A percentile compares a stretch with the other conserved stretches of the same genome.
Evolutionary conservation across 257 asterid genomes (phyloP).

Genomic region (Orobanche coerulescens): DNA sequence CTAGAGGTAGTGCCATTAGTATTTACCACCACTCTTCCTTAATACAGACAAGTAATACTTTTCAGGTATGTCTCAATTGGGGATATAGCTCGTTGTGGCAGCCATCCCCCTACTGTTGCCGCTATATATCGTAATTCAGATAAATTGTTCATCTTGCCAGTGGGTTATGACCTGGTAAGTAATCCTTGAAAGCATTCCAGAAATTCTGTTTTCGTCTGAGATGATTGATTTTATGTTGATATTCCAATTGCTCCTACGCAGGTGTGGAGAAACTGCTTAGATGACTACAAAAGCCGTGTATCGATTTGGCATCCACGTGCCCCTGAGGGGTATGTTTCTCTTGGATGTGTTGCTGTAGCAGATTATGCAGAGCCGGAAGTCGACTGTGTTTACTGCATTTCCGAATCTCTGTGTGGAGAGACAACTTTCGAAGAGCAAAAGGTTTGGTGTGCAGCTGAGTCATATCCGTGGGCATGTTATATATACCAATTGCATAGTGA

Average conservation of each 20-base stretch:
- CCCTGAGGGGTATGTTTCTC: conserved; percentile 78
- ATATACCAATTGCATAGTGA: conserved; percentile 67
- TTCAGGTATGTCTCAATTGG: conserved; percentile 81
- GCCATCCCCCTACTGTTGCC: conserved; percentile 87
- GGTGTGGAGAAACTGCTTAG: conserved; percentile 95
- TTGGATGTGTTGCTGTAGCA: conserved; percentile 70
- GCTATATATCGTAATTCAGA: conserved; percentile 59
- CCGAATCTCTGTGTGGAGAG: conserved; percentile 65
- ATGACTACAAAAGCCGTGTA: conserved; percentile 60
- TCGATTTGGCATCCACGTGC: conserved; percentile 97
- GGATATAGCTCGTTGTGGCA: conserved; percentile 74
- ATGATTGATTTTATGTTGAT: neutral
- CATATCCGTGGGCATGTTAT: conserved; percentile 96
- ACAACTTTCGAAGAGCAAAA: conserved; percentile 71
- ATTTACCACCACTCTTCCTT: neutral
- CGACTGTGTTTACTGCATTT: conserved; percentile 51
- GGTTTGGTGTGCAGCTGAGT: conserved; percentile 85
- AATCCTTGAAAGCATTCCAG: neutral
- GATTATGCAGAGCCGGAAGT: conserved; percentile 67
- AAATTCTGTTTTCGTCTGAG: neutral
- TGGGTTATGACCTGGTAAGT: conserved; percentile 89
- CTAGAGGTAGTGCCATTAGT: neutral
- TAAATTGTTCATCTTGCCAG: conserved; percentile 48
- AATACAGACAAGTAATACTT: neutral
- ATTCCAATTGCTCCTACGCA: conserved; percentile 17